These are phyloP conservation scores for Neopestalotiopsis clavispora DNA, from an alignment of 2,329 filamentous ascomycete species.

Conservation along the genomic window DNA sequence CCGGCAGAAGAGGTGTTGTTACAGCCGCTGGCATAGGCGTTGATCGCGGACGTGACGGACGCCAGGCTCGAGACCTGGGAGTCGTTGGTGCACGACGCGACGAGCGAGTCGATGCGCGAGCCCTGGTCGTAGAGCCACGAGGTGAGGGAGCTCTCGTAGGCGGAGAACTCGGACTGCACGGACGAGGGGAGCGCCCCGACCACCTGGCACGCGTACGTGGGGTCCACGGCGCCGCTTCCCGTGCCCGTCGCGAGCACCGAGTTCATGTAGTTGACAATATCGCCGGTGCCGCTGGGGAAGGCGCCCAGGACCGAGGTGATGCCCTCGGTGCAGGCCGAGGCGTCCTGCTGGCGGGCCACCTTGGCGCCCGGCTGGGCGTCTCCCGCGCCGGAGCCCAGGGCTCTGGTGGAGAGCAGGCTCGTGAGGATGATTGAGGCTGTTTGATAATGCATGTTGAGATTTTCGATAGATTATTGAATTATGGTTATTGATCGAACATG, in stretches of 20 bases:
- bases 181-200: neutral
- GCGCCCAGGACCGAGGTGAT: neutral
- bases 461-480: neutral
- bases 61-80: neutral
- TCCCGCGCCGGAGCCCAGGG: neutral
- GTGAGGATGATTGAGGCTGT: neutral
- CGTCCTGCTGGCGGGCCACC: neutral
- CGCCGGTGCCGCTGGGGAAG: neutral
- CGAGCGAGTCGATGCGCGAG: constrained; percentile 8
- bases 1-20: neutral
- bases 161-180: constrained; percentile 1
- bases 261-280: neutral
- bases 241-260: neutral
- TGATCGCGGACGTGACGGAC: neutral
- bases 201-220: neutral
- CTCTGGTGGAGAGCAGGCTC: neutral
- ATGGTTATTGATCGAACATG: neutral
- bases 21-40: constrained; percentile 5
- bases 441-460: neutral
- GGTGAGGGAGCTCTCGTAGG: constrained; percentile 1
- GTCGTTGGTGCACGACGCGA: neutral
- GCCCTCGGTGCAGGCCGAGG: neutral
- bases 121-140: constrained; percentile 1
- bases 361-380: neutral
- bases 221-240: neutral